phyloP scores from a whole-genome alignment of 768 basidiomycete species.

The Tulasnella sp. region DNA sequence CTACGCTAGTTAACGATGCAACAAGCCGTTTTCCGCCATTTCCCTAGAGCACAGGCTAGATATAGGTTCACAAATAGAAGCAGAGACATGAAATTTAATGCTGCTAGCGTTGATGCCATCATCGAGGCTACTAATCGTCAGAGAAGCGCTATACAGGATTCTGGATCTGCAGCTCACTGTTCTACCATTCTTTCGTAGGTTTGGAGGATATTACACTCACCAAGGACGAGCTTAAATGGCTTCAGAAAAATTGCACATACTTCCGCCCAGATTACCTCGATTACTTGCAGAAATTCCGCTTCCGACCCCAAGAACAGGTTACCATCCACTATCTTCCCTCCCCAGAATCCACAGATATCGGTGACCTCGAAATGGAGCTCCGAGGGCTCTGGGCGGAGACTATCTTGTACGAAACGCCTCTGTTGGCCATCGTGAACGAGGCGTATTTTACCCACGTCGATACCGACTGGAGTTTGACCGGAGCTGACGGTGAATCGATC shows the following conservation, averaged over 20 bases:
- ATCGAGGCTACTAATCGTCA: slow-evolving; percentile 54
- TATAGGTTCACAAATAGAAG: slow-evolving; percentile 83
- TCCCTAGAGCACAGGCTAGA: slow-evolving; percentile 62
- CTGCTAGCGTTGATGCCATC: slow-evolving; percentile 59
- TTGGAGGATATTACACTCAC: slow-evolving; percentile 64
- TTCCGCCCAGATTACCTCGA: slow-evolving; percentile 68
- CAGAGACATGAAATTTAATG: slow-evolving; percentile 59
- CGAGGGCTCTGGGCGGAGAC: slow-evolving; percentile 73
- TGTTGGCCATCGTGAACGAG: slow-evolving; percentile 90
- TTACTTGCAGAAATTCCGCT: slow-evolving; percentile 66
- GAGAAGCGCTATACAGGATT: slow-evolving; percentile 33
- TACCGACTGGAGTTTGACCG: slow-evolving; percentile 79
- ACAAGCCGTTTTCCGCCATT: slow-evolving; percentile 76
- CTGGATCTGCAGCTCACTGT: not conserved
- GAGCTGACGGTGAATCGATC: slow-evolving; percentile 59
- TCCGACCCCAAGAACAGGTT: slow-evolving; percentile 67
- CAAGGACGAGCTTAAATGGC: slow-evolving; percentile 60
- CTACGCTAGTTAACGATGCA: slow-evolving; percentile 83
- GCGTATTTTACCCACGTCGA: slow-evolving; percentile 73
- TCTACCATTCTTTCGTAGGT: slow-evolving; percentile 44
- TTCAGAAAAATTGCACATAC: slow-evolving; percentile 66
- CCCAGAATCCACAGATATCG: slow-evolving; percentile 39
- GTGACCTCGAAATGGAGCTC: slow-evolving; percentile 68
- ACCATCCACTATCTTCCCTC: slow-evolving; percentile 58
- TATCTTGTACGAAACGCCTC: slow-evolving; percentile 93